Conservation (phyloP, 352 stramenopile species). For the Globisporangium spinosum region DNA sequence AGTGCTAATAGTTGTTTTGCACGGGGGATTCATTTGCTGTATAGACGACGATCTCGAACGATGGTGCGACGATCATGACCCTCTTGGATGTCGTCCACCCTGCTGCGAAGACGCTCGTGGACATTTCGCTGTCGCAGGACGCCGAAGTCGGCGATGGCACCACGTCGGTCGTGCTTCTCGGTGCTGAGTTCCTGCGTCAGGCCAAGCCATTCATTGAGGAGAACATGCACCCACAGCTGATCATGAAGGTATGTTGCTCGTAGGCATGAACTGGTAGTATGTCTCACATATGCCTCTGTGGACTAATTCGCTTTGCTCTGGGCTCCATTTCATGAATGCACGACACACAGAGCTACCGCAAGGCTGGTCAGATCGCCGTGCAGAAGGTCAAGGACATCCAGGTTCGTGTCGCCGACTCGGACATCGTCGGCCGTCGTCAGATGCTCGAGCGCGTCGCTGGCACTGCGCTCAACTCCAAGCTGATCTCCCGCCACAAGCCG, state of each 20-base stretch:
- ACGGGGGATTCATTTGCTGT: no score
- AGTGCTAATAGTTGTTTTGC: no score
- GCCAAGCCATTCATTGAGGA: conserved; percentile 98
- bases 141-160: conserved; percentile 91
- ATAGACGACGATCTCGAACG: conserved; percentile 97
- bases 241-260: conserved; percentile 54
- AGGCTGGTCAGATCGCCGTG: conserved; percentile 79
- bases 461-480: conserved; percentile 98
- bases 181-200: conserved; percentile 95
- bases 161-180: conserved; percentile 96
- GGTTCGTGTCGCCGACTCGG: conserved; percentile 78
- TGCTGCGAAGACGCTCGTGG: conserved; percentile 97
- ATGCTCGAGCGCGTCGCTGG: conserved; percentile 92
- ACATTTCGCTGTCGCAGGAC: conserved; percentile 95
- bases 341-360: conserved; percentile 62
- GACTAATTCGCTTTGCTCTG: neutral
- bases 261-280: neutral
- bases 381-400: conserved; percentile 84
- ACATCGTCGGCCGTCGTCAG: conserved; percentile 71
- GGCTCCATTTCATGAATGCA: neutral
- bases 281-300: neutral
- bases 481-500: conserved; percentile 95
- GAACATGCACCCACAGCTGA: conserved; percentile 93
- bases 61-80: conserved; percentile 99
- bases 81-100: conserved; percentile 98